These are phyloP conservation scores for Colletotrichum sp. DNA, from an alignment of 2,329 filamentous ascomycete species.

Conservation along the genomic window DNA sequence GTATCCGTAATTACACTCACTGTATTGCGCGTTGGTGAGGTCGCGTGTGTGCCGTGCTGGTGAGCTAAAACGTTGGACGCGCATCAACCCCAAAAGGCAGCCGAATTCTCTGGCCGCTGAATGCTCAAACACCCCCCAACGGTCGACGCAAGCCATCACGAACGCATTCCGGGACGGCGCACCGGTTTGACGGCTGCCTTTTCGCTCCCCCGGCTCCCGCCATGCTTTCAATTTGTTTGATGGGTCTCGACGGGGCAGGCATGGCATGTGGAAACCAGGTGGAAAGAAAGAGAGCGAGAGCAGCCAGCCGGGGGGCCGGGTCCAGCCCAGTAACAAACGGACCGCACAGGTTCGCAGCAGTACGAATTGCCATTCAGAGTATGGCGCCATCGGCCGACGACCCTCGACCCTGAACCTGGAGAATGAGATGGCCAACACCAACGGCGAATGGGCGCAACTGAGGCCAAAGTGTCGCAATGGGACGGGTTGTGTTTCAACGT, in stretches of 20 bases:
- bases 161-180: not conserved
- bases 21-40: not conserved
- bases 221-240: not conserved
- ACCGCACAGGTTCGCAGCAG: not conserved
- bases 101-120: slow-evolving; percentile 10
- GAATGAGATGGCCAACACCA: not conserved
- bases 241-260: not conserved
- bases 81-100: not conserved
- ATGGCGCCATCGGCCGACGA: not conserved
- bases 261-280: not conserved
- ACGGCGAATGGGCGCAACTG: not conserved
- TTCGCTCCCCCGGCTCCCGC: not conserved
- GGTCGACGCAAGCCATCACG: slow-evolving; percentile 3
- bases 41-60: not conserved
- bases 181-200: slow-evolving; percentile 13
- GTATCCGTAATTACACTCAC: not conserved
- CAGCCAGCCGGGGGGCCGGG: not conserved
- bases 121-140: not conserved
- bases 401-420: not conserved
- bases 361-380: not conserved
- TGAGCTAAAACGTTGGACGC: not conserved
- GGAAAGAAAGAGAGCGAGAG: not conserved
- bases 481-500: slow-evolving; percentile 1
- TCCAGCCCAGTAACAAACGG: not conserved
- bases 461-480: not conserved